Evolutionary conservation across 2,329 filamentous ascomycete genomes (phyloP).

Genomic region (Sporothrix globosa): DNA sequence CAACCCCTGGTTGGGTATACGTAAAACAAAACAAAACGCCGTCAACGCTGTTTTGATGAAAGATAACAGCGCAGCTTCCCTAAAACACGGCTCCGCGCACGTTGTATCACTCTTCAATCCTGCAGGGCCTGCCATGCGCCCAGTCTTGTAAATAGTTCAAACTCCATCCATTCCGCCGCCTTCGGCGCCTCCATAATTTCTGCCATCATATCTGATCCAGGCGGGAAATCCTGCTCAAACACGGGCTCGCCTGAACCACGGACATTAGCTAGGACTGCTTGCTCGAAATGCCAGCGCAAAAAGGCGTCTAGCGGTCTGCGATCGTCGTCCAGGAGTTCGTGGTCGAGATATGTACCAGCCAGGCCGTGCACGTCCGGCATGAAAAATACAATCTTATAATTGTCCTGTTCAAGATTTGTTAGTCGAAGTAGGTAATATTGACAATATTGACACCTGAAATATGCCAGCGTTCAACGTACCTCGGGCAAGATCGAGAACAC

Average conservation of each 20-base stretch:
- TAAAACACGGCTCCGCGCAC: too few relatives aligned
- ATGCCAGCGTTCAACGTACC: not conserved
- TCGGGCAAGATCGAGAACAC: constrained; percentile 15
- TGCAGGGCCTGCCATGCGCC: not conserved
- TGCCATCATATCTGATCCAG: constrained; percentile 25
- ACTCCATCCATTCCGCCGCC: constrained; percentile 26
- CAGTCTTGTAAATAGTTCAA: constrained; percentile 29
- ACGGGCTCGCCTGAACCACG: not conserved
- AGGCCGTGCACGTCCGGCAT: not conserved
- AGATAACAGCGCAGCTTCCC: too few relatives aligned
- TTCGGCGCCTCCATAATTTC: constrained; percentile 22
- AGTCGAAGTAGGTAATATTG: not conserved
- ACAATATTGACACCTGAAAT: too few relatives aligned
- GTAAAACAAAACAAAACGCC: too few relatives aligned
- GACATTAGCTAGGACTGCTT: constrained; percentile 21
- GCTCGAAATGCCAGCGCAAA: constrained; percentile 18
- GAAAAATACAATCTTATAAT: constrained; percentile 11
- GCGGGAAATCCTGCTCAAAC: constrained; percentile 25
- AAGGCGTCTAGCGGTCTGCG: constrained; percentile 13
- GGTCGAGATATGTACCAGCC: constrained; percentile 9
- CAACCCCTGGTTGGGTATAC: too few relatives aligned
- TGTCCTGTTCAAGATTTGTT: constrained; percentile 1
- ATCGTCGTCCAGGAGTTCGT: constrained; percentile 7
- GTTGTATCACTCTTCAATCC: too few relatives aligned
- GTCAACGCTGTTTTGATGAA: too few relatives aligned